Base-by-base conservation (phyloP, 2,329 filamentous ascomycete species). In the Botrytis aclada region DNA sequence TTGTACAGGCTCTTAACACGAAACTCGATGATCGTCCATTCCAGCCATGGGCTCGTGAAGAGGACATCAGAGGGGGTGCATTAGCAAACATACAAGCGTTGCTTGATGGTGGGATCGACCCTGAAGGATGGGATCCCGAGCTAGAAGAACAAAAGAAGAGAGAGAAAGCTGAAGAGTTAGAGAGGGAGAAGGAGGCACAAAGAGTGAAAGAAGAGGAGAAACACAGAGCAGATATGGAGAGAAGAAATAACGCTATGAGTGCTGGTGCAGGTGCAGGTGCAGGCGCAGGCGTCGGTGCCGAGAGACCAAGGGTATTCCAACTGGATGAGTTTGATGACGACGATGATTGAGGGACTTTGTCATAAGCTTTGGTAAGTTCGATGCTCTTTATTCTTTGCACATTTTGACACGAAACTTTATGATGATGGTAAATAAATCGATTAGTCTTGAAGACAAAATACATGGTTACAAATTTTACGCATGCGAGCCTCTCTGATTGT, bases 401-500 rank as follows among this genome's bases (percentile, higher is more conserved):
- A 32, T 72, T 47, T 58, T 54, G 20, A 51, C 25, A 34, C 20
- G 43, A n/a, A 56, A 65, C 60, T 77, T 77, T 79, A 82, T 92
- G 90, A 92, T 92, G 90, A 93, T 88, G 86, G 88, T 87, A 82
- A 89, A 72, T n/a, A 72, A 89, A 86, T 89, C 95, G 95, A 98
- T 98, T 97, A 98, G 95, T 98, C 95, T 97, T 97, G 87, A 98
- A 97, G 95, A 98, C 95, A 90, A 72, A 83, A 85, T 82, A 90
- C 86, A 90, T 96, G 93, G 93, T 98, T 95, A 95, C 86, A 92
- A 87, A 88, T 85, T 25, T 85, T 85, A 88, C 88, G 87, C 89
- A 90, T 91, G 86, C 88, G 87, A 89, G 86, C 88, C 88, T 91
- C 89, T 91, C 91, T 93, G 91, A 93, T 65, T 69, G 63, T 72